These are phyloP conservation scores for Zygotorulaspora mrakii DNA, from an alignment of 1,139 yeast genomes.

Conservation along the genomic window DNA sequence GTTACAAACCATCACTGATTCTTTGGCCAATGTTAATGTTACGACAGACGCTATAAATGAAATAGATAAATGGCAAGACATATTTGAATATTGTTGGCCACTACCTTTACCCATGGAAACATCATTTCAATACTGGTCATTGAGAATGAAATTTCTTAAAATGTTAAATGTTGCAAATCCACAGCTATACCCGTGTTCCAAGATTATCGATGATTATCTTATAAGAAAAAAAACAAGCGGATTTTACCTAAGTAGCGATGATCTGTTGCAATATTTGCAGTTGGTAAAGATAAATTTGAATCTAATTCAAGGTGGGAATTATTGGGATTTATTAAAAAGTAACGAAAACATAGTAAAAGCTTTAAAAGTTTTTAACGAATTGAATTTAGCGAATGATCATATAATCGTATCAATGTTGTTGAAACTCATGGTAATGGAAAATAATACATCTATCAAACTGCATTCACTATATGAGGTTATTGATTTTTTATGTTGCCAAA, in stretches of 20 bases:
- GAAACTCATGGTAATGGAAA: conserved; percentile 19
- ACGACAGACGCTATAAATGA: conserved; percentile 9
- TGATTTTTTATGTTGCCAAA: conserved; percentile 18
- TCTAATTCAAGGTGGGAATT: conserved; percentile 5
- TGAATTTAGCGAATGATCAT: conserved; percentile 20
- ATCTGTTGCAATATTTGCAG: conserved; percentile 23
- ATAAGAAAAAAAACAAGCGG: conserved; percentile 24
- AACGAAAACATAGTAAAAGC: conserved; percentile 21
- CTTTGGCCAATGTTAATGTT: conserved; percentile 10
- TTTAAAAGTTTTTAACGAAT: conserved; percentile 18
- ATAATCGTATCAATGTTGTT: conserved; percentile 22
- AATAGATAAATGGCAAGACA: conserved; percentile 16
- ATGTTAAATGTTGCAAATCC: conserved; percentile 17
- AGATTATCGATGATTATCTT: conserved; percentile 23
- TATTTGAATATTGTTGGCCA: conserved; percentile 27
- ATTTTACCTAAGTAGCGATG: conserved; percentile 19
- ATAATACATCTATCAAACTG: conserved; percentile 13
- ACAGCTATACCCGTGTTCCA: conserved; percentile 9
- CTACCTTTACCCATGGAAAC: conserved; percentile 13
- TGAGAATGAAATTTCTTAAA: conserved; percentile 19
- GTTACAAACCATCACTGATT: conserved; percentile 9
- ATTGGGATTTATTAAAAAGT: conserved; percentile 16
- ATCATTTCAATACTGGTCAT: conserved; percentile 21
- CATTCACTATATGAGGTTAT: conserved; percentile 23
- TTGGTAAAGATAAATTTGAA: conserved; percentile 11